Evolutionary conservation across 768 basidiomycete genomes (phyloP).

Genomic region (Mycena rosella): DNA sequence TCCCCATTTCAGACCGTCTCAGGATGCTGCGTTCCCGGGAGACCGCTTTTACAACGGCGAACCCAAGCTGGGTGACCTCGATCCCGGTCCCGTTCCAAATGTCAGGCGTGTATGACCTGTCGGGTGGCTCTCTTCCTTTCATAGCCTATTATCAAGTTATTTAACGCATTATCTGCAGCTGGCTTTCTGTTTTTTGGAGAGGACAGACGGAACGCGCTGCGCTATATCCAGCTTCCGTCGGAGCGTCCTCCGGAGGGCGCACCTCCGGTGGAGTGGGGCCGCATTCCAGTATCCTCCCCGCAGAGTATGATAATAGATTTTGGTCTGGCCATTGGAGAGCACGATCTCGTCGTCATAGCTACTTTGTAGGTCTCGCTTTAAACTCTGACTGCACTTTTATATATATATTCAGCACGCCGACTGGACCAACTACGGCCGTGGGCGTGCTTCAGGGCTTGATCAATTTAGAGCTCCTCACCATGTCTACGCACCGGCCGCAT

Average conservation of each 20-base stretch:
- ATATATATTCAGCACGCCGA: conserved; percentile 7
- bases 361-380: conserved; percentile 29
- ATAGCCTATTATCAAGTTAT: not conserved
- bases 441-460: conserved; percentile 8
- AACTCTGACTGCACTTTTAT: not conserved
- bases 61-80: conserved; percentile 16
- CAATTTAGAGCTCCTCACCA: conserved; percentile 43
- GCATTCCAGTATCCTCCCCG: not conserved
- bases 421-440: not conserved
- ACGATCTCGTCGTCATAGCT: conserved; percentile 36
- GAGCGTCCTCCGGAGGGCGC: not conserved
- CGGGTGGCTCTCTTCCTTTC: conserved; percentile 13
- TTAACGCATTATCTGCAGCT: no score
- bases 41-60: not conserved
- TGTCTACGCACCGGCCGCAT: conserved; percentile 54
- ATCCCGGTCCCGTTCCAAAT: conserved; percentile 13
- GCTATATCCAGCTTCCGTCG: conserved; percentile 27
- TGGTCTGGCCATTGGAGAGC: conserved; percentile 34
- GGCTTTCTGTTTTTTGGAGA: conserved; percentile 33
- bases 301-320: conserved; percentile 31
- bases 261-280: conserved; percentile 17
- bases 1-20: conserved; percentile 26
- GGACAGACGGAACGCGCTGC: conserved; percentile 5
- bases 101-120: conserved; percentile 32
- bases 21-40: conserved; percentile 17